These are phyloP conservation scores for Thelephora ganbajun DNA, from an alignment of 768 basidiomycete species.

Conservation along the genomic window DNA sequence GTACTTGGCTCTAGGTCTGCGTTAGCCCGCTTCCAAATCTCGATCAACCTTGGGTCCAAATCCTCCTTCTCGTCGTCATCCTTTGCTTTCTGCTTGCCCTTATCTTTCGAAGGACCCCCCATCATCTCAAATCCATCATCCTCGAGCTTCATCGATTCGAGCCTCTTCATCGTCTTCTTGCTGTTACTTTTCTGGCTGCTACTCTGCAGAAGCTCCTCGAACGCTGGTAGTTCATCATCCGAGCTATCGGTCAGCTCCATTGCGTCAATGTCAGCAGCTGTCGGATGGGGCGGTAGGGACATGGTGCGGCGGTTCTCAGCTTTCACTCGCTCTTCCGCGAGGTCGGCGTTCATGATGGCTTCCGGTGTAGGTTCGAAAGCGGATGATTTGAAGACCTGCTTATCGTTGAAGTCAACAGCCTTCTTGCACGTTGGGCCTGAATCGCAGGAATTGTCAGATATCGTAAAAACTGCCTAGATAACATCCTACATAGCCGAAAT, in stretches of 20 bases:
- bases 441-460: neutral
- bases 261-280: neutral
- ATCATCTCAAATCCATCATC: neutral
- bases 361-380: constrained; percentile 60
- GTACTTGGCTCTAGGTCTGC: constrained; percentile 51
- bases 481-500: constrained; percentile 38
- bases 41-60: constrained; percentile 19
- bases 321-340: constrained; percentile 7
- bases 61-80: constrained; percentile 13
- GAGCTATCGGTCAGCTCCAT: constrained; percentile 5
- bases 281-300: neutral
- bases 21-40: constrained; percentile 45
- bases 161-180: constrained; percentile 13
- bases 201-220: constrained; percentile 22
- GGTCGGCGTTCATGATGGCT: constrained; percentile 31
- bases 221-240: constrained; percentile 36
- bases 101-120: constrained; percentile 4
- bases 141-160: constrained; percentile 14
- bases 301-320: neutral
- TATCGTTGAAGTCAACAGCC: constrained; percentile 38
- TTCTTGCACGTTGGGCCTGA: constrained; percentile 57
- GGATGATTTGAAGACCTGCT: constrained; percentile 40
- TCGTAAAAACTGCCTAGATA: neutral
- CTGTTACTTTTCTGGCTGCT: constrained; percentile 3
- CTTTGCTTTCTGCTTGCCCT: constrained; percentile 15